Evolutionary conservation across 1,284 basidiomycete genomes (phyloP).

Genomic region (Xerocomus nothofagi): DNA sequence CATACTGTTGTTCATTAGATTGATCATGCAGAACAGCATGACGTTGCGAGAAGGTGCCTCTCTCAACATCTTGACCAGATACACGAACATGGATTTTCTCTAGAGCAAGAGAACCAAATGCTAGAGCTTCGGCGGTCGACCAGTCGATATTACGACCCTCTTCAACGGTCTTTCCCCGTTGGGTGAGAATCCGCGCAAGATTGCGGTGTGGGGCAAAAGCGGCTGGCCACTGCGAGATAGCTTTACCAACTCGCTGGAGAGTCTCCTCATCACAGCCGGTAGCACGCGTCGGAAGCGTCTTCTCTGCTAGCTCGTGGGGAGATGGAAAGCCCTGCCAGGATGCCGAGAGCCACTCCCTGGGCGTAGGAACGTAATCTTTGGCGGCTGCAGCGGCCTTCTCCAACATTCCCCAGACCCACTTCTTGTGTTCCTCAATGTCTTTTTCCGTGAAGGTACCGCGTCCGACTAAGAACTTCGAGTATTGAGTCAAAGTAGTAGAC

Average conservation of each 20-base stretch:
- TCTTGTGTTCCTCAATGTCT: slow-evolving; percentile 98
- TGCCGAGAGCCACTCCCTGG: slow-evolving; percentile 96
- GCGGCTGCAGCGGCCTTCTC: slow-evolving; percentile 89
- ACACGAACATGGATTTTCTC: slow-evolving; percentile 95
- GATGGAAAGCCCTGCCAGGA: slow-evolving; percentile 99
- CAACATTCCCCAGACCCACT: slow-evolving; percentile 99
- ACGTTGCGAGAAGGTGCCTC: slow-evolving; percentile 99
- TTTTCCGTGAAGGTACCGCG: slow-evolving; percentile 94
- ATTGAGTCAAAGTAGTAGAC: slow-evolving; percentile 89
- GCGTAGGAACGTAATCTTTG: slow-evolving; percentile 93
- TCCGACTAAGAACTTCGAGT: slow-evolving; percentile 87
- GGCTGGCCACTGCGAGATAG: slow-evolving; percentile 82
- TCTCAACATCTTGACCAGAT: slow-evolving; percentile 98
- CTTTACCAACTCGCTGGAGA: slow-evolving; percentile 86
- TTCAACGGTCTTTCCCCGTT: slow-evolving; percentile 86
- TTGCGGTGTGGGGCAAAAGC: slow-evolving; percentile 92
- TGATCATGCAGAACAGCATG: slow-evolving; percentile 98
- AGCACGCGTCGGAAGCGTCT: slow-evolving; percentile 84
- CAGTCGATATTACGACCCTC: slow-evolving; percentile 95
- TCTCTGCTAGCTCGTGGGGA: slow-evolving; percentile 92
- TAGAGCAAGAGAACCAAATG: slow-evolving; percentile 89
- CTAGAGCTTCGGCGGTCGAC: slow-evolving; percentile 99
- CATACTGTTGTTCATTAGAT: slow-evolving; percentile 86
- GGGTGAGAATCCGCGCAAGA: slow-evolving; percentile 88
- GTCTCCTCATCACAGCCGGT: slow-evolving; percentile 82